Base-by-base conservation (phyloP, 768 basidiomycete genomes). In the Pleurotus salmoneostramineus region DNA sequence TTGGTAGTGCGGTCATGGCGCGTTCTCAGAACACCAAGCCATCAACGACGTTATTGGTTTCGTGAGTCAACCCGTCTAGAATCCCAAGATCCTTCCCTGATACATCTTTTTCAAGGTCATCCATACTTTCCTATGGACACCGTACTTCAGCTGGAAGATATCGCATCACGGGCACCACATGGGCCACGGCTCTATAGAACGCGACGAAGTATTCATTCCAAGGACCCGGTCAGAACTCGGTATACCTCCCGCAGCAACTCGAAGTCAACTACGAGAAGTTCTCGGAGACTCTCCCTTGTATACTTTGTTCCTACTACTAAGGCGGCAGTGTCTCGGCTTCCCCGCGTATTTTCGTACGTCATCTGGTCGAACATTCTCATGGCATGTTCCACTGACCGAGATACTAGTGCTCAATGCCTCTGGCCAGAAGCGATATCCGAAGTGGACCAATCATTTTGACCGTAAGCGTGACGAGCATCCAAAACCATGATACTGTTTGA, bases 341-440 rank as follows among this genome's bases (percentile, higher is more conserved):
- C 50, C 3, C 8, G 32, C 8, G 12, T 36, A 5, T 21, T 27
- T 14, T 40, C n/a, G n/a, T 52, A 17, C n/a, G 32, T 27, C 34
- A 33, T 8, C 50, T 52, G 50, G 50, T 52, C 8, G n/a, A 12
- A 15, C 40, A 12, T 89, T 84, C 84, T 86, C 83, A 17, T 67
- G 80, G 62, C 88, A 90, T 73, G n/a, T n/a, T n/a, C n/a, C n/a
- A n/a, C n/a, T n/a, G n/a, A n/a, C n/a, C n/a, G n/a, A n/a, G n/a
- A n/a, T n/a, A n/a, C 65, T 90, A 54, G 73, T 83, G 60, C 64
- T 68, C 44, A 91, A 91, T 68, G 83, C 85, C 10, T 80, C 82
- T 33, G 85, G 89, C 21, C 89, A 90, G 70, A 72, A 66, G 58
- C 71, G 75, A 57, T 90, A 90, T 72, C 87, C 88, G 34, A 45